phyloP scores from a whole-genome alignment of 2,329 filamentous ascomycete genomes.

The Aspergillus udagawae region DNA sequence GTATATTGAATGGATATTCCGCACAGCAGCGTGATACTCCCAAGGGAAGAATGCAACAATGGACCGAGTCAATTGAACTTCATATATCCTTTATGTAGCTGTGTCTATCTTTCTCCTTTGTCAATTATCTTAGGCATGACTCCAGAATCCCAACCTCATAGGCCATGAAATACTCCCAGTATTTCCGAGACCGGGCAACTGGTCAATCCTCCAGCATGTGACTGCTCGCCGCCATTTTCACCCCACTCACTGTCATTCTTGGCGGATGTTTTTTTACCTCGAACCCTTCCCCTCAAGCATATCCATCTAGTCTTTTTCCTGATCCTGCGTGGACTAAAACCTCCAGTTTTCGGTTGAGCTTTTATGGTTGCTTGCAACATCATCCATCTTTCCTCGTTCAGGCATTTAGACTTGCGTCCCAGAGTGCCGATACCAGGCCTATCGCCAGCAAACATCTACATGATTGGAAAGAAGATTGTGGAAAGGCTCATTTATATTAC shows the following conservation, averaged over 20 bases:
- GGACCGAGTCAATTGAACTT: not conserved
- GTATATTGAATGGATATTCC: not conserved
- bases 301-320: not conserved
- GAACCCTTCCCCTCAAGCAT: not conserved
- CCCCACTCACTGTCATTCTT: not conserved
- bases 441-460: not conserved
- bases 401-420: not conserved
- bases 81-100: not conserved
- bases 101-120: not conserved
- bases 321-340: not conserved
- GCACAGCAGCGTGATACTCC: not conserved
- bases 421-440: not conserved
- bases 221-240: not conserved
- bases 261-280: not conserved
- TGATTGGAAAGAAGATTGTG: not conserved
- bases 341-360: not conserved
- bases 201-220: not conserved
- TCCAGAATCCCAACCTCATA: not conserved
- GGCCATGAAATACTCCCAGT: not conserved
- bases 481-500: constrained; percentile 9
- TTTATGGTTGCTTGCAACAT: not conserved
- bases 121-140: not conserved
- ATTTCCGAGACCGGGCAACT: not conserved
- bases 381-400: not conserved
- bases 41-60: not conserved